phyloP scores from a whole-genome alignment of 176 grass and related monocot genomes.

The Oryza longistaminata region DNA sequence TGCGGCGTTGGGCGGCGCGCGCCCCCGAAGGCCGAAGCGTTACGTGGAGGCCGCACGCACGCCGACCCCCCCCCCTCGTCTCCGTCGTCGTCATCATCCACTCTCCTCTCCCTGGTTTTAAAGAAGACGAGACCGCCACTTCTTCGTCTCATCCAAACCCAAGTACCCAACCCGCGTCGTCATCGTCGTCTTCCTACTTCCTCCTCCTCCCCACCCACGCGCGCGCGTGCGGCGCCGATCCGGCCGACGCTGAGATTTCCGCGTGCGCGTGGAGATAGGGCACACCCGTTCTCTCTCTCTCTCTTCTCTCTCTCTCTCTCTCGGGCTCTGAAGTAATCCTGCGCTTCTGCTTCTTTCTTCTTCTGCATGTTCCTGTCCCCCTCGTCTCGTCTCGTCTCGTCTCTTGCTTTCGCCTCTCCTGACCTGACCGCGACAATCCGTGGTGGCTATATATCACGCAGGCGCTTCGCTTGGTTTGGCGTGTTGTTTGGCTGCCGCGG shows the following conservation, averaged over 20 bases:
- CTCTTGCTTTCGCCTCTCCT: too few species aligned
- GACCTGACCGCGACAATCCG: neutral
- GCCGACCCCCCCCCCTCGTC: too few species aligned
- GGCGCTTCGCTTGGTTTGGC: conserved; percentile 21
- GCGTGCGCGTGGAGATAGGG: neutral
- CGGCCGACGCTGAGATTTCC: neutral
- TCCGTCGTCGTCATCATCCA: neutral
- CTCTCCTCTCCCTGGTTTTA: neutral
- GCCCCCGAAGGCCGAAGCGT: neutral
- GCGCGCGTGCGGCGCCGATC: neutral
- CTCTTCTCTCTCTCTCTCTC: too few species aligned
- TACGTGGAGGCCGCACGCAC: neutral
- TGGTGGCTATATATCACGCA: neutral
- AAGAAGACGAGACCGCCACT: conserved; percentile 27
- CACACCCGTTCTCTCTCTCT: too few species aligned
- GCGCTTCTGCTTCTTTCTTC: neutral
- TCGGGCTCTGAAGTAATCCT: too few species aligned
- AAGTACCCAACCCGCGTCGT: too few species aligned
- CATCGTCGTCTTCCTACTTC: neutral
- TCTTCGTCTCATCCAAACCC: too few species aligned
- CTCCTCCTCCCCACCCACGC: neutral
- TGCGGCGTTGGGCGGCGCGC: neutral
- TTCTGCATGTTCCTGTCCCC: neutral
- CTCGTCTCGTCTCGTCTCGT: neutral
- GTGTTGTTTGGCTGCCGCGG: neutral